Conservation (phyloP, 495 filamentous ascomycete genomes). For the Xylaria cubensis region DNA sequence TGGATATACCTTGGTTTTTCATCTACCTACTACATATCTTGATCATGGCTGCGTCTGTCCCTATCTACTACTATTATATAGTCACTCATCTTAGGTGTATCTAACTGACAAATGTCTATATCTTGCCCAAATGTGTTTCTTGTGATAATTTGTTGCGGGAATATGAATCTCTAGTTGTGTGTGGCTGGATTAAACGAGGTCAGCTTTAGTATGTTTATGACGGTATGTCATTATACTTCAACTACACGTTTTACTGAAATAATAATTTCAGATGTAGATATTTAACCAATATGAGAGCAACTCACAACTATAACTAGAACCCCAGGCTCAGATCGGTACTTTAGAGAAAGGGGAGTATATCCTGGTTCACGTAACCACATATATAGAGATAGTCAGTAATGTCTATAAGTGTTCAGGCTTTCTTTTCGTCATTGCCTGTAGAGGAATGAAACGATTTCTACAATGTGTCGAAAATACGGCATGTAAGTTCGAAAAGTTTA, state of each 20-base stretch:
- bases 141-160: background rate
- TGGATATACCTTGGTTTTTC: slow-evolving; percentile 14
- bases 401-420: too few species aligned
- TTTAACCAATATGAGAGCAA: too few species aligned
- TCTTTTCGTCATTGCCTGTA: background rate
- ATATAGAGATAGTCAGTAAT: too few species aligned
- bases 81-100: background rate
- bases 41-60: background rate
- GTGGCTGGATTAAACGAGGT: background rate
- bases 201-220: too few species aligned
- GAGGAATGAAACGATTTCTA: background rate
- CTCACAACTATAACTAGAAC: too few species aligned
- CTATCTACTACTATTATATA: slow-evolving; percentile 8
- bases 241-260: too few species aligned
- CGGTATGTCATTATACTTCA: too few species aligned
- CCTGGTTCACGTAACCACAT: too few species aligned
- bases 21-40: slow-evolving; percentile 1
- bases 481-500: background rate
- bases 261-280: too few species aligned
- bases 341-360: too few species aligned
- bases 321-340: too few species aligned
- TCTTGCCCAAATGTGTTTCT: background rate
- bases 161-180: background rate
- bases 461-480: background rate
- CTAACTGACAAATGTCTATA: background rate